A percentile compares a stretch with the other conserved stretches of the same genome.
These are phyloP conservation scores for Microcyclosporella mali DNA, from an alignment of 2,329 filamentous ascomycete genomes.

Conservation along the genomic window DNA sequence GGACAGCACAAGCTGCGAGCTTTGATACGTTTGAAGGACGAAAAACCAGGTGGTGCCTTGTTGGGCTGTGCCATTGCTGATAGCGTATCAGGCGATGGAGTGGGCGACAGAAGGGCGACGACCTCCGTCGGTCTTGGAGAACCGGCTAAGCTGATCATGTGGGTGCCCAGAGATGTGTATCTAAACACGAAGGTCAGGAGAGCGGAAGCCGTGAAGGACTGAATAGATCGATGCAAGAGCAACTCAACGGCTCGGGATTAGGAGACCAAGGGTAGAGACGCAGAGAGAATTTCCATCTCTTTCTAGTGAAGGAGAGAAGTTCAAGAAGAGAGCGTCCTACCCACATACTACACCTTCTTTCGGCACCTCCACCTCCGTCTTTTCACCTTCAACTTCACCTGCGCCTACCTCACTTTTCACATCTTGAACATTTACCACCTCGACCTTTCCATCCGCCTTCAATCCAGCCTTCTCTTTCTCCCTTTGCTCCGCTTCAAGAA, in stretches of 20 bases:
- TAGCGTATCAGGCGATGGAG: constrained; percentile 74
- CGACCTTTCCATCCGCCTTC: constrained; percentile 25
- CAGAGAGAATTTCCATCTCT: neutral
- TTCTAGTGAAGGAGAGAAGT: neutral
- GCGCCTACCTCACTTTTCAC: constrained; percentile 8
- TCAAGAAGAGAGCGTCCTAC: constrained; percentile 14
- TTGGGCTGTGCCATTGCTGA: constrained; percentile 70
- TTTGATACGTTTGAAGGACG: constrained; percentile 92
- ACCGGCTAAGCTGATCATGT: constrained; percentile 2
- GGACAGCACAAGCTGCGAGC: constrained; percentile 69
- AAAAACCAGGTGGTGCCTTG: constrained; percentile 79
- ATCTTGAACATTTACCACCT: constrained; percentile 15
- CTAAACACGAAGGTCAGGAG: constrained; percentile 72
- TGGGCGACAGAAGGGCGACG: constrained; percentile 87
- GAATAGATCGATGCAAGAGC: neutral
- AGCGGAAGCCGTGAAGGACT: constrained; percentile 43
- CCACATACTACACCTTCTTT: constrained; percentile 42
- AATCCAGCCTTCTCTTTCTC: constrained; percentile 26
- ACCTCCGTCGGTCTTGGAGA: neutral
- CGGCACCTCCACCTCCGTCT: constrained; percentile 33
- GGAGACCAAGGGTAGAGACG: too few relatives aligned
- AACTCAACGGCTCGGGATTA: too few relatives aligned
- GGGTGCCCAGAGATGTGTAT: constrained; percentile 61
- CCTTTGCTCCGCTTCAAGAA: constrained; percentile 22
- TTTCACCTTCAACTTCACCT: constrained; percentile 12